Conservation (phyloP, 768 basidiomycete species). For the Mycena sanguinolenta region DNA sequence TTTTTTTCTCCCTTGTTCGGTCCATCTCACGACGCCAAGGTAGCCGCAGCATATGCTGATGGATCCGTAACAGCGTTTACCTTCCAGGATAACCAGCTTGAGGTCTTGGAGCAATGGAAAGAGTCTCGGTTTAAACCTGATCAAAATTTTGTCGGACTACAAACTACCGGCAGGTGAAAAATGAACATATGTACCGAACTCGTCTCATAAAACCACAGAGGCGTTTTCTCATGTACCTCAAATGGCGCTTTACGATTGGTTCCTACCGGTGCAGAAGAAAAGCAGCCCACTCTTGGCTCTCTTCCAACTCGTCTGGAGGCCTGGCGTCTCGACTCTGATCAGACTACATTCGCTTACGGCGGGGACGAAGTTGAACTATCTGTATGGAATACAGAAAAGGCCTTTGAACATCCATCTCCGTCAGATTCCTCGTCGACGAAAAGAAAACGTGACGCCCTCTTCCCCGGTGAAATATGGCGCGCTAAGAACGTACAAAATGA, state of each 20-base stretch:
- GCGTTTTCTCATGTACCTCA: slow-evolving; percentile 78
- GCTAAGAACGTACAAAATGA: slow-evolving; percentile 92
- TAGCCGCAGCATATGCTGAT: slow-evolving; percentile 74
- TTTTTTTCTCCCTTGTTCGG: slow-evolving; percentile 7
- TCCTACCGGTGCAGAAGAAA: slow-evolving; percentile 43
- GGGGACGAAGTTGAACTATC: slow-evolving; percentile 91
- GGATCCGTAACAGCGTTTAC: slow-evolving; percentile 64
- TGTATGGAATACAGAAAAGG: slow-evolving; percentile 78
- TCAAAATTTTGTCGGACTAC: slow-evolving; percentile 74
- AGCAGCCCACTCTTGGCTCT: slow-evolving; percentile 46
- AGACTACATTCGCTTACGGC: slow-evolving; percentile 79
- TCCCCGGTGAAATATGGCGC: slow-evolving; percentile 86
- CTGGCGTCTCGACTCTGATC: slow-evolving; percentile 71
- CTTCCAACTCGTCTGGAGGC: slow-evolving; percentile 79
- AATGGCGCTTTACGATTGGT: slow-evolving; percentile 78
- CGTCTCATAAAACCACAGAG: slow-evolving; percentile 47
- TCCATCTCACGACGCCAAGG: slow-evolving; percentile 62
- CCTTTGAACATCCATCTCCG: slow-evolving; percentile 47
- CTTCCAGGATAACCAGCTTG: slow-evolving; percentile 58
- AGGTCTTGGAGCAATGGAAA: slow-evolving; percentile 66
- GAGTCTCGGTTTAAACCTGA: slow-evolving; percentile 69
- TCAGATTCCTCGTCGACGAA: slow-evolving; percentile 56
- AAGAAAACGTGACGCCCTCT: slow-evolving; percentile 70
- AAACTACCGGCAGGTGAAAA: slow-evolving; percentile 60
- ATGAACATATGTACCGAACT: not conserved